Percentiles rank a stretch among this genome's conserved stretches.
phyloP scores from a whole-genome alignment of 2,329 filamentous ascomycete genomes.

The Aspergillus sp. region DNA sequence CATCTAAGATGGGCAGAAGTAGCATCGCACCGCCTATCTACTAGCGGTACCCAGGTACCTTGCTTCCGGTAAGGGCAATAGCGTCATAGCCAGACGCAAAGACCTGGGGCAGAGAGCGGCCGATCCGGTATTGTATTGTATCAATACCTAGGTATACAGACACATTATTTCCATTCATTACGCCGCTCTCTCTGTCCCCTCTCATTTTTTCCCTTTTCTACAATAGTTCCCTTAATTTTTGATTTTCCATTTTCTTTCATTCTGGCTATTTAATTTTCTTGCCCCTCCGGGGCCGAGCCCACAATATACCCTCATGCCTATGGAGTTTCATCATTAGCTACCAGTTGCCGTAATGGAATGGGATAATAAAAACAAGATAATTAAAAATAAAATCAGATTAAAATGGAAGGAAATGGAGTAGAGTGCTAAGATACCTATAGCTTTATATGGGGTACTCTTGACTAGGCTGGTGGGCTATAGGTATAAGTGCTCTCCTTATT shows the following conservation, averaged over 20 bases:
- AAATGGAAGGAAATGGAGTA: neutral
- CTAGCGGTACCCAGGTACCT: constrained; percentile 8
- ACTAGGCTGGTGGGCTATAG: no score
- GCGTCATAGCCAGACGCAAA: constrained; percentile 4
- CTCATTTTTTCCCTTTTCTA: neutral
- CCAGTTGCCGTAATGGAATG: no score
- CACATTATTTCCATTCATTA: neutral
- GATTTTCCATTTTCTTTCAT: neutral
- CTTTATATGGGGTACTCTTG: neutral
- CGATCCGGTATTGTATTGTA: neutral
- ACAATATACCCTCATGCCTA: neutral
- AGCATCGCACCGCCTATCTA: neutral
- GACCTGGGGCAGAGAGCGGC: neutral
- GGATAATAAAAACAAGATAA: no score
- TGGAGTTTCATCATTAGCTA: no score
- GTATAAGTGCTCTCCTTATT: neutral
- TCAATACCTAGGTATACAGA: neutral
- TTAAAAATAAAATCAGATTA: neutral
- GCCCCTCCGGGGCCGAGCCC: neutral
- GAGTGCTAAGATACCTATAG: neutral
- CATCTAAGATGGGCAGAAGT: neutral
- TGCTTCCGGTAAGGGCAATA: constrained; percentile 12
- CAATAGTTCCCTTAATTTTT: neutral
- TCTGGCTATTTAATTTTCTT: neutral
- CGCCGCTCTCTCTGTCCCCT: neutral